A percentile compares a stretch with the other conserved stretches of the same genome.
Conservation (phyloP, 169 alveolate genomes). For the Condylostoma magnum region DNA sequence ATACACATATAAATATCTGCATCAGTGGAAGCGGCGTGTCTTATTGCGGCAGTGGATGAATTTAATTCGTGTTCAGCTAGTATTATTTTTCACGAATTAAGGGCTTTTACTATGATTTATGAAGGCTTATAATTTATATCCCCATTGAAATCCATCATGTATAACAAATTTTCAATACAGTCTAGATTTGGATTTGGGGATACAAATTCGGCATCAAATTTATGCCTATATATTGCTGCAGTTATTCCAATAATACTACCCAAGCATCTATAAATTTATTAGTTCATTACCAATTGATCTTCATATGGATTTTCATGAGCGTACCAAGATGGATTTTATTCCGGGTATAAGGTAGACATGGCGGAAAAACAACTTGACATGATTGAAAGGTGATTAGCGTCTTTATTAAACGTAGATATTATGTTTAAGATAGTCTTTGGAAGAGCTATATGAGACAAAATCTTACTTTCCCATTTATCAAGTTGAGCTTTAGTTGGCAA, state of each 20-base stretch:
- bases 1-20: constrained; percentile 86
- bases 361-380: constrained; percentile 77
- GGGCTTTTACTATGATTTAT: constrained; percentile 66
- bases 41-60: constrained; percentile 87
- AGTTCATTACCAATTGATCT: constrained; percentile 56
- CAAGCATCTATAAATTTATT: constrained; percentile 64
- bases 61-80: constrained; percentile 91
- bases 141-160: constrained; percentile 80
- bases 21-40: constrained; percentile 81
- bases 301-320: constrained; percentile 53
- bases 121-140: constrained; percentile 71
- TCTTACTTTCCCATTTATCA: constrained; percentile 19
- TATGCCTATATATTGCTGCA: constrained; percentile 73
- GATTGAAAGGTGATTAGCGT: constrained; percentile 89
- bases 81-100: constrained; percentile 75
- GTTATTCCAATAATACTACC: constrained; percentile 68
- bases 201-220: constrained; percentile 69
- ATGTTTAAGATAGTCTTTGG: constrained; percentile 9
- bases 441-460: neutral
- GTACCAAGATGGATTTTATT: constrained; percentile 79
- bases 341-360: constrained; percentile 80
- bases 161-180: constrained; percentile 77
- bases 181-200: constrained; percentile 63
- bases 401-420: constrained; percentile 68
- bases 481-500: constrained; percentile 66